Base-by-base conservation (phyloP, 164 flowering plant genomes). In the Tinospora cordifolia region DNA sequence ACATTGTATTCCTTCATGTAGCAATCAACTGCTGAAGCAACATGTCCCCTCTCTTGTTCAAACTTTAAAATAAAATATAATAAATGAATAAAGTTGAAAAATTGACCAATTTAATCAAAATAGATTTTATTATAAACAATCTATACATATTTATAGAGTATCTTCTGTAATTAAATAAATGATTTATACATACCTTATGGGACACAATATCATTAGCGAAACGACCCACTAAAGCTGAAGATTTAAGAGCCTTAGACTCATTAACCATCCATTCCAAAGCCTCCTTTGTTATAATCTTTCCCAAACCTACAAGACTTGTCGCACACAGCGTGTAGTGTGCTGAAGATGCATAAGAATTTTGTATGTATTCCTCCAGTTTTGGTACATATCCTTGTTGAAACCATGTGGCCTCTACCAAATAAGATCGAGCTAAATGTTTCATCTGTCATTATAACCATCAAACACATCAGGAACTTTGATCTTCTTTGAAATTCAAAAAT, bases 341-440 rank as follows among this genome's bases (percentile, higher is more conserved):
- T 4, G 25, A 0, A 2, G 75, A 49, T 0, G 64, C 6, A 14
- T 71, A 1, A 24, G 82, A 73, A 27, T 25, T 21, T 0, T 10
- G 1, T 68, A 81, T 54, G 44, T 84, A 81, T 63, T 84, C 81
- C 8, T 86, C 82, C 12, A 75, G 21, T 38, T 75, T 77, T 58
- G 88, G 85, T 0, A 67, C 25, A 8, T 77, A 66, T 4, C 71
- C 40, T 30, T 60, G 7, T 2, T 79, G 51, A 15, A 27, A 58
- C 88, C 88, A 83, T 40, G 54, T 71, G 8, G 86, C 79, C 70
- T 85, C 88, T 0, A 0, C 17, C 12, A 74, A 49, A 72, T 82
- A 85, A 0, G 75, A 72, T 76, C 59, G 47, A 5, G 47, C 71
- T 25, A 63, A 21, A 10, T 30, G 44, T 71, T 79, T 79, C 80